Conservation (phyloP, 164 flowering plant species). For the Magnolia changhungtana region DNA sequence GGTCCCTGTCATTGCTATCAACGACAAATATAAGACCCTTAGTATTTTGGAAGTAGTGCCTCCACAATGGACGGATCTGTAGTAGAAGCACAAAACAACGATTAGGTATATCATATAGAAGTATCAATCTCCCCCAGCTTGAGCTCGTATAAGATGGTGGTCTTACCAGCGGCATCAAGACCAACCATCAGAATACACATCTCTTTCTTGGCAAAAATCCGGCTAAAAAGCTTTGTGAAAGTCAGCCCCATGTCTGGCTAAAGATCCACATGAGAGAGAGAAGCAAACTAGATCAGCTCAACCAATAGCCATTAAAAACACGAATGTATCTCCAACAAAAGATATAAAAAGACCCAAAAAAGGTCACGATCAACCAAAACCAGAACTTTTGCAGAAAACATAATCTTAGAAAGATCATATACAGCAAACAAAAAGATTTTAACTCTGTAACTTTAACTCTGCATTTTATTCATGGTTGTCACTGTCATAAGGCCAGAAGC, state of each 20-base stretch:
- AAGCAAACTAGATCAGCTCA: not conserved
- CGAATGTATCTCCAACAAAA: not conserved
- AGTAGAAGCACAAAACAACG: not conserved
- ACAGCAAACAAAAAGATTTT: too few relatives aligned
- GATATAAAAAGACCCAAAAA: too few relatives aligned
- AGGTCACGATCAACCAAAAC: not conserved
- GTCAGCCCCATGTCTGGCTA: conserved; percentile 67
- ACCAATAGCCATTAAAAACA: not conserved
- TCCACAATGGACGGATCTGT: conserved; percentile 98
- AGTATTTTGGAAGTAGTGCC: conserved; percentile 97
- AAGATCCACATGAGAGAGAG: not conserved
- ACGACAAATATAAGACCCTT: conserved; percentile 96
- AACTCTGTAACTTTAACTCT: too few relatives aligned
- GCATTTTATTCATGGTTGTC: too few relatives aligned
- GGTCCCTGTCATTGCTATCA: conserved; percentile 95
- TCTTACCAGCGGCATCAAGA: conserved; percentile 99
- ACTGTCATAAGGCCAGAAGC: too few relatives aligned
- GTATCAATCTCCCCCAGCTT: conserved; percentile 94
- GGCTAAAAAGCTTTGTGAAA: conserved; percentile 87
- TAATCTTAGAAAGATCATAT: not conserved
- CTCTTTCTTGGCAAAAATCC: conserved; percentile 95
- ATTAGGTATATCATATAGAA: not conserved
- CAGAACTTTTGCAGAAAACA: not conserved
- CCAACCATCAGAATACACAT: conserved; percentile 96
- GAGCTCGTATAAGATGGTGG: conserved; percentile 90